Base-by-base conservation (phyloP, 768 basidiomycete species). In the Rhodosporidiobolus sp. region DNA sequence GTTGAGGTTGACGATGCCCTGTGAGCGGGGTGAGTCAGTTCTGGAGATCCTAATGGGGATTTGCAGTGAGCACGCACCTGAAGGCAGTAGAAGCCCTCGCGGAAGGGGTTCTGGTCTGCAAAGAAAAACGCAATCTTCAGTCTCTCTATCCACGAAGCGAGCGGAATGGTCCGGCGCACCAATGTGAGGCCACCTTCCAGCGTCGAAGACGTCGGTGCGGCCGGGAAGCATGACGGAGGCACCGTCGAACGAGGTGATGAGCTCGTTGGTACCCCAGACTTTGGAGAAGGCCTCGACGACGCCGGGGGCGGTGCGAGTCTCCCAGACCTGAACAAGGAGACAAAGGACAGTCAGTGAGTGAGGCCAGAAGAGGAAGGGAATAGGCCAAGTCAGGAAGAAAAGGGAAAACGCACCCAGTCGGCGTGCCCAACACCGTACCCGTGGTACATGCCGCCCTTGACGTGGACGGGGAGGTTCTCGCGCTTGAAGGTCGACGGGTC, bases 201-300 rank as follows among this genome's bases (percentile, higher is more conserved):
- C 55, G 55, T 56, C 55, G 34, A 17, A 9, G 22, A 71, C 60
- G 45, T 68, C 60, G 9, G 50, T 70, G 43, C 65, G 53, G 20
- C 62, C 62, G 28, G 78, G 76, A 14, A 77, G 63, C 72, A 76
- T 77, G 65, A 74, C 73, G 43, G 70, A 70, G 5, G 65, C 69
- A 32, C 57, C 74, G 50, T 69, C 77, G 54, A 79, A 79, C 2
- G 77, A 78, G 48, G 75, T 70, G 66, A 80, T 60, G 34, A 80
- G 73, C 56, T 80, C 70, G 46, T 79, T 64, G 30, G 79, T 79
- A 43, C 78, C 78, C 72, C 74, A 80, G 22, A 78, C 62, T 59
- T 76, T 75, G 35, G 78, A 72, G 57, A 80, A 80, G 17, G 75
- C 77, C 54, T 69, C 74, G 50, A 76, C 58, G 24, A 80, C 64